Base-by-base conservation (phyloP, 345 rosid species). In the Passiflora organensis region DNA sequence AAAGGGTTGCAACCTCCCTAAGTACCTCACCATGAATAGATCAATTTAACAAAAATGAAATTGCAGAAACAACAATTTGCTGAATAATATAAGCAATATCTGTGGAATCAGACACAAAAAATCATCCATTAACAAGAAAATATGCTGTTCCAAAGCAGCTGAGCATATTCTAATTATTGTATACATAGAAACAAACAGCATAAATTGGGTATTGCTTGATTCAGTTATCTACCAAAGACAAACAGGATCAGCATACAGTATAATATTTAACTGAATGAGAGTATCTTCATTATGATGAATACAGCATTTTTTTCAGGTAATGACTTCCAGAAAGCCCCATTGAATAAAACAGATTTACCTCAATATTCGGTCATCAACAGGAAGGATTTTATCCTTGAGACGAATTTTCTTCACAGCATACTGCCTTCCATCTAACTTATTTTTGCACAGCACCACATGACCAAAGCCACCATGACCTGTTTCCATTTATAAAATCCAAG, bases 381-480 rank as follows among this genome's bases (percentile, higher is more conserved):
- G 89, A 60, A 84, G 61, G 62, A 62, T 86, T 82, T 91, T 81
- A 71, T 88, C 98, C 85, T 80, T 91, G 48, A 86, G 85, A 59
- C 85, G 87, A 68, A 91, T 88, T 80, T 91, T 91, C 80, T 91
- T 91, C 63, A 91, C 83, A 1, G 98, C 98, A 76, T 91, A 91
- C 51, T 91, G 96, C 61, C 98, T 88, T 66, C 98, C 98, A 72
- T 91, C 98, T 60, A 91, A 71, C 73, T 91, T 91, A 78, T 91
- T 91, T 81, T 87, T 85, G 78, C 98, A 88, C 38, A 91, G 66
- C 5, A 91, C 90, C 61, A 91, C 98, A 63, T 81, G 93, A 45
- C 93, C 98, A 60, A 91, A 91, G 66, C 95, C 95, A 57, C 98
- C 98, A 67, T 86, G 98, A 55, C 98, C 98, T 91, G 70, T 46